Evolutionary conservation across 108 stramenopile species (phyloP), one percentile per base, ranked within the genome.

Genomic region (Pseudonitzschia pungens): DNA sequence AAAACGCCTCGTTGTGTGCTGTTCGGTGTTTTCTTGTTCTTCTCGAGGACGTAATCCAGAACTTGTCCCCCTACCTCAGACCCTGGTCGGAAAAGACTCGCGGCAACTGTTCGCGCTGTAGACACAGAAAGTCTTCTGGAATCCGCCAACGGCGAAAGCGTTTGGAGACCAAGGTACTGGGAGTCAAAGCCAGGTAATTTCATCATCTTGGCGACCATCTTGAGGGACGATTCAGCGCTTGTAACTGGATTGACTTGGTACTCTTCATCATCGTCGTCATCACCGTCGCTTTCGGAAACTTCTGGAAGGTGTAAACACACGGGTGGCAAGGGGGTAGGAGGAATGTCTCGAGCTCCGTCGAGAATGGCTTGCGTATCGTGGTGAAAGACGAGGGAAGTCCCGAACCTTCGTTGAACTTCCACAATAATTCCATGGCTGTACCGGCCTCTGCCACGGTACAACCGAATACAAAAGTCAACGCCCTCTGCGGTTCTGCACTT

Each of bases 361-460:
- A 91, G 81, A 69, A 91, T 91, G 16, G 90, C 87, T 54, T 78
- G 56, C 0, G 81, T 83, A 44, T 89, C 86, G 11, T 32, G 22
- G 56, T 81, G 66, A 69, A 85, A 91, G 51, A 68, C 70, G 16
- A 82, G 31, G 16, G 81, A 73, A 28, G 68, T 70, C 21, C 90
- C 90, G 55, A 80, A 80, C 26, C 84, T 56, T n/a, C 90, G 84
- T 51, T 91, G 90, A 27, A 91, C 87, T 78, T 91, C 90, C 40
- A 87, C 90, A 40, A 89, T 87, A 62, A 88, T 84, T 4, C 86
- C 86, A 64, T 87, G 76, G 20, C 59, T 64, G 67, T 74, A 83
- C 29, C 75, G 60, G 21, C 64, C 73, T 24, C 82, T 65, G 32
- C 84, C 84, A 11, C 82, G 80, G 69, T 89, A 91, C 53, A 91